These are phyloP conservation scores for Penicillium crystallinum DNA, from an alignment of 495 filamentous ascomycete genomes.

Conservation along the genomic window DNA sequence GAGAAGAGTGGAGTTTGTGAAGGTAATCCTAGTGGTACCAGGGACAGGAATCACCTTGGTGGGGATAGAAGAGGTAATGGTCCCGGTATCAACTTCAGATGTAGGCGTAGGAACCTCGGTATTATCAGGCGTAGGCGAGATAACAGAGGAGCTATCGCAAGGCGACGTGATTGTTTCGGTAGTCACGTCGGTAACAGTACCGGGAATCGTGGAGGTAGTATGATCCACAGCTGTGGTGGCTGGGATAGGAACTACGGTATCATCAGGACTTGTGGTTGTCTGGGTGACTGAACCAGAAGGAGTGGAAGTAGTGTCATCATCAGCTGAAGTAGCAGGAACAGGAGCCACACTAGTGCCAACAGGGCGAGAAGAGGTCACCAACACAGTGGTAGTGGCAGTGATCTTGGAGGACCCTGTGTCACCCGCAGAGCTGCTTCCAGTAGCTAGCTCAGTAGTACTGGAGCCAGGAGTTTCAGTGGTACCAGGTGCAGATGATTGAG, in stretches of 20 bases:
- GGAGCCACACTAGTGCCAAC: background rate
- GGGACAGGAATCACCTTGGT: background rate
- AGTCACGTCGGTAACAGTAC: background rate
- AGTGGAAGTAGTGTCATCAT: background rate
- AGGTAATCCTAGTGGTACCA: background rate
- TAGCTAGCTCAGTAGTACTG: background rate
- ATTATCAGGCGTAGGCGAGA: background rate
- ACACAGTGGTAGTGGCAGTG: background rate
- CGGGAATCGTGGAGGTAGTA: background rate
- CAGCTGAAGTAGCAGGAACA: background rate
- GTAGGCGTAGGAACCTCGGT: too few relatives aligned
- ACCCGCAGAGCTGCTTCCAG: background rate
- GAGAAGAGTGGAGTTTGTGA: conserved; percentile 1
- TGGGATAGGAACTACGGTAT: background rate
- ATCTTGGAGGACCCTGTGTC: background rate
- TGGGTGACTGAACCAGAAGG: background rate
- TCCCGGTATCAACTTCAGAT: background rate
- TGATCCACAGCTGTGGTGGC: background rate
- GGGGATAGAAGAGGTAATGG: background rate
- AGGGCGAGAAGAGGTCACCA: background rate
- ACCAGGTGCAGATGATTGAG: background rate
- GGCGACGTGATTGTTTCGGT: background rate
- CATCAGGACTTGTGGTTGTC: background rate
- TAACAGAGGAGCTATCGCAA: background rate
- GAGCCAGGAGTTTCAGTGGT: background rate